Evolutionary conservation across 2,329 filamentous ascomycete species (phyloP).

Genomic region (Fusarium drepaniforme): DNA sequence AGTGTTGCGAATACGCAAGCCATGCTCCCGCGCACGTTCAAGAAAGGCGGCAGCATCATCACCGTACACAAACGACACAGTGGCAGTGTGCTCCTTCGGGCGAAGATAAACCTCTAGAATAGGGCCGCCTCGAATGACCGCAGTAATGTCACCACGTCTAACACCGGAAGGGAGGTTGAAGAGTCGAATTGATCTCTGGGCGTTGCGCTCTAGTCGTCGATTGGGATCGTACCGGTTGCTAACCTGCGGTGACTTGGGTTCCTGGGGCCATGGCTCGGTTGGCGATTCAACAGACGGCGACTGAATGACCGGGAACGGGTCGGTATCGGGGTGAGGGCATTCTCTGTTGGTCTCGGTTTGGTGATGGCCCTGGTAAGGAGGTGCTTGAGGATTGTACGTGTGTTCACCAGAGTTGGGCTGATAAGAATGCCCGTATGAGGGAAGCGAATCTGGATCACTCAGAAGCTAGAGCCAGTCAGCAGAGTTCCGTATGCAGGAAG

Average conservation of each 20-base stretch:
- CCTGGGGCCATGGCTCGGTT: background rate
- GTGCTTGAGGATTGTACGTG: background rate
- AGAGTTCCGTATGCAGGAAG: too few relatives aligned
- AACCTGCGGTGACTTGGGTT: background rate
- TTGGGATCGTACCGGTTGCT: background rate
- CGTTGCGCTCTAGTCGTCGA: slow-evolving; percentile 49
- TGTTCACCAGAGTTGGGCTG: background rate
- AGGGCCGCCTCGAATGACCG: slow-evolving; percentile 75
- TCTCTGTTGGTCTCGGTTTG: background rate
- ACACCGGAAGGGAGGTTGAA: slow-evolving; percentile 70
- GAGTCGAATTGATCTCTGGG: slow-evolving; percentile 71
- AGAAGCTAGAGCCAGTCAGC: slow-evolving; percentile 23
- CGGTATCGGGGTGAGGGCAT: background rate
- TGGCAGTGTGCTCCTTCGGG: slow-evolving; percentile 68
- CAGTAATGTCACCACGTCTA: slow-evolving; percentile 74
- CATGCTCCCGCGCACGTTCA: slow-evolving; percentile 71
- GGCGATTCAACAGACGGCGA: background rate
- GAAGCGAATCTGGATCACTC: slow-evolving; percentile 13
- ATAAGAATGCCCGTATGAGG: background rate
- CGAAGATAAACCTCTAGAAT: slow-evolving; percentile 77
- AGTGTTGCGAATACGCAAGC: slow-evolving; percentile 77
- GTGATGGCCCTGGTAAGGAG: background rate
- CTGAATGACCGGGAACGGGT: background rate
- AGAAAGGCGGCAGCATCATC: slow-evolving; percentile 74
- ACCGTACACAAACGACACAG: slow-evolving; percentile 77